Percentiles rank a stretch among this genome's conserved stretches.
Evolutionary conservation across 2,329 filamentous ascomycete genomes (phyloP).

Genomic region (Dactylella cylindrospora): DNA sequence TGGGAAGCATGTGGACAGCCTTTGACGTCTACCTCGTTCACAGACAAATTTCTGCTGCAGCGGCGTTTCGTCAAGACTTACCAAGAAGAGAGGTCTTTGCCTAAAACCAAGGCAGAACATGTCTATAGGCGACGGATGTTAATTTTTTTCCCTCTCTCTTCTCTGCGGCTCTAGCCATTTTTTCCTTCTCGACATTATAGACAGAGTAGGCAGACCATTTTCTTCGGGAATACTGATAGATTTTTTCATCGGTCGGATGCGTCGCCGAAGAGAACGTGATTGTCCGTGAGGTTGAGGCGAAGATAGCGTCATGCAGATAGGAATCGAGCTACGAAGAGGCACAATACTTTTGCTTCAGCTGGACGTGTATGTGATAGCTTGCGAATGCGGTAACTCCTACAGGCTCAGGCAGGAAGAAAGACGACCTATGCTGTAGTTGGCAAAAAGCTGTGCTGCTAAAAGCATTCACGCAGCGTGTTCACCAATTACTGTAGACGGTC

Average conservation of each 20-base stretch:
- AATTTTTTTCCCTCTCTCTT: too few relatives aligned
- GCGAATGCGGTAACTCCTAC: slow-evolving; percentile 35
- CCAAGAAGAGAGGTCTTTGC: slow-evolving; percentile 30
- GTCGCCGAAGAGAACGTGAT: slow-evolving; percentile 28
- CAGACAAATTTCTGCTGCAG: slow-evolving; percentile 30
- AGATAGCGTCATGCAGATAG: slow-evolving; percentile 23
- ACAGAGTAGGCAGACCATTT: slow-evolving; percentile 10
- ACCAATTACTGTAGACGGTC: slow-evolving; percentile 36
- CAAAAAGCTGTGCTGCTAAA: slow-evolving; percentile 21
- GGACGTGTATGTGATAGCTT: too few relatives aligned
- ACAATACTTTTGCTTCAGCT: too few relatives aligned
- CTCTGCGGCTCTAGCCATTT: too few relatives aligned
- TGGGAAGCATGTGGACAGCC: slow-evolving; percentile 29
- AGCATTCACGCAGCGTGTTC: slow-evolving; percentile 6
- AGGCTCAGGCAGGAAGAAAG: slow-evolving; percentile 19
- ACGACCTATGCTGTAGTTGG: slow-evolving; percentile 13
- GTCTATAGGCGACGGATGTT: slow-evolving; percentile 41
- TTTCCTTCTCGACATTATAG: slow-evolving; percentile 23
- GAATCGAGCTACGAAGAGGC: slow-evolving; percentile 29
- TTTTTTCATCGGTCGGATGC: slow-evolving; percentile 31
- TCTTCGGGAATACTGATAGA: slow-evolving; percentile 17
- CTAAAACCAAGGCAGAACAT: slow-evolving; percentile 41
- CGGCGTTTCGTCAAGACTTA: slow-evolving; percentile 42
- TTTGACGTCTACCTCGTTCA: slow-evolving; percentile 43
- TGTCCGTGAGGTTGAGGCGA: too few relatives aligned